These are phyloP conservation scores for Eugenia klotzschiana DNA, from an alignment of 441 rosid species.

Conservation along the genomic window DNA sequence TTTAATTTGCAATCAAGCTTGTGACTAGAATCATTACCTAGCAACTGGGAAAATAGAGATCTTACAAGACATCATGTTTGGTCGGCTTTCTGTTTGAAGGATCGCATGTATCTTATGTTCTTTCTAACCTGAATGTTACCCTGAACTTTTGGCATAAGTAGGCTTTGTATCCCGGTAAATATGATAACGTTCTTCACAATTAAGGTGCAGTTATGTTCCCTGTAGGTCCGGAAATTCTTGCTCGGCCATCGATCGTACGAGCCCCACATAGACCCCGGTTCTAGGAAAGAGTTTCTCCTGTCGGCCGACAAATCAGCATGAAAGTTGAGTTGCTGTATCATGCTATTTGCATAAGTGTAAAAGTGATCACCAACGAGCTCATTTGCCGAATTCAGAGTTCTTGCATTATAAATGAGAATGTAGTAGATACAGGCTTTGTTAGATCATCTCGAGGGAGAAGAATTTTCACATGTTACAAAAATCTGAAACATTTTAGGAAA, in stretches of 20 bases:
- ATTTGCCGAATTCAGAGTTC: background rate
- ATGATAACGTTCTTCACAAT: background rate
- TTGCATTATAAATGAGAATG: background rate
- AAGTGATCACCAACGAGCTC: background rate
- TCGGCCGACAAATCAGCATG: background rate
- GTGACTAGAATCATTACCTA: background rate
- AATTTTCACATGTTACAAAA: background rate
- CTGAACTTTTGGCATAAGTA: background rate
- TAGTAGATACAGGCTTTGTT: background rate
- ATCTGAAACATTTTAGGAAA: background rate
- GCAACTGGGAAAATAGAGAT: background rate
- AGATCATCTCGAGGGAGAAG: background rate
- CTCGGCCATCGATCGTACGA: background rate
- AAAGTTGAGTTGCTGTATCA: background rate
- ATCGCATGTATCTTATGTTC: background rate
- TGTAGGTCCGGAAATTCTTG: background rate
- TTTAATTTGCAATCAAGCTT: background rate
- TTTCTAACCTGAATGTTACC: background rate
- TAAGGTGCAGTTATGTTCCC: background rate
- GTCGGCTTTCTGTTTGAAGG: background rate
- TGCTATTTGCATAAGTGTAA: background rate
- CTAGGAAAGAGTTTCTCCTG: background rate
- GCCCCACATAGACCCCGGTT: background rate
- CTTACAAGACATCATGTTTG: background rate
- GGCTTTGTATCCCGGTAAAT: background rate